Base-by-base conservation (phyloP, 345 rosid genomes). In the Sisymbrium irio region DNA sequence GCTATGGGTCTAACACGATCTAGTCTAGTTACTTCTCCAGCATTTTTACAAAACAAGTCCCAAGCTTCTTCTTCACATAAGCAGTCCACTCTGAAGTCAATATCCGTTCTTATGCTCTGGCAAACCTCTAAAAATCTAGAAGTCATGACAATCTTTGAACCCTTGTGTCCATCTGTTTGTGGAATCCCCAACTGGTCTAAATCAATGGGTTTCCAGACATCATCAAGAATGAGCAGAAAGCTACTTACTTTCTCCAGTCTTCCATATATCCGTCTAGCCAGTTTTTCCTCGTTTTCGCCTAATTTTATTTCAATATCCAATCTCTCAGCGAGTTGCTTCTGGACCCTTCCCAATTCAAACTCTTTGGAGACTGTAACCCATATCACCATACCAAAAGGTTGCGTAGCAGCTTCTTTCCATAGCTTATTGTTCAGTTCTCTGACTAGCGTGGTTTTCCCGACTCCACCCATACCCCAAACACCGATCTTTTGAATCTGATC, bases 361-460 rank as follows among this genome's bases (percentile, higher is more conserved):
- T 77, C 79, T 62, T 72, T 67, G 17, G 78, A 80, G 44, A 80
- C 75, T 41, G 73, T 61, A 19, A 35, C 67, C 78, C 77, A 80
- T 45, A 81, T 75, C 19, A 78, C 84, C 63, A 22, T 13, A 74
- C 68, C 72, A 62, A 78, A 78, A 28, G 49, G 74, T 37, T 67
- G 78, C 7, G 62, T 75, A 35, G 22, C 32, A 22, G 30, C 39
- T 19, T 67, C 59, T 53, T 19, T 59, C 42, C 44, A 19, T 7
- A 78, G 75, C 75, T 71, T 78, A 47, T 81, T 78, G 22, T 74
- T 74, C 49, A 81, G 69, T 40, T 60, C 74, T 2, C 67, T 78
- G 11, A 81, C 75, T 4, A 81, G 67, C 17, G 81, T 81, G 3
- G 81, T 81, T 53, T 81, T 81, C 25, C 80, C 83, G 2, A 77